Evolutionary conservation across 2,329 filamentous ascomycete genomes (phyloP).

Genomic region (Nigrospora osmanthi): DNA sequence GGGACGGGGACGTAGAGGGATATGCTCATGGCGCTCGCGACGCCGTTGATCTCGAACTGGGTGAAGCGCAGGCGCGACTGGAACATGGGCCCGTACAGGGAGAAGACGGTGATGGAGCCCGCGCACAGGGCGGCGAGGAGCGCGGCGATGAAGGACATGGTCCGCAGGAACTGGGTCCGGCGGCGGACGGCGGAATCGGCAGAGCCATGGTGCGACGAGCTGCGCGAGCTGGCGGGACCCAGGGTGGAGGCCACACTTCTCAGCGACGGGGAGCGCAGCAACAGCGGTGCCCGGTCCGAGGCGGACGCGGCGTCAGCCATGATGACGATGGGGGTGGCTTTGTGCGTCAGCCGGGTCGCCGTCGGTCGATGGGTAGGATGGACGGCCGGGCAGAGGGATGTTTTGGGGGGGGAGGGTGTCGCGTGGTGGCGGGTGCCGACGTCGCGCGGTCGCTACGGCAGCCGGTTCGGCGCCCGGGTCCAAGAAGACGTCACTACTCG

Average conservation of each 20-base stretch:
- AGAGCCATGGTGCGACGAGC: constrained; percentile 18
- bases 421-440: too few relatives aligned
- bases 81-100: constrained; percentile 86
- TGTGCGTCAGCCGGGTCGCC: too few relatives aligned
- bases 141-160: constrained; percentile 44
- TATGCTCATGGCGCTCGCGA: constrained; percentile 80
- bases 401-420: too few relatives aligned
- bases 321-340: too few relatives aligned
- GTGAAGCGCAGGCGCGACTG: constrained; percentile 80
- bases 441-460: too few relatives aligned
- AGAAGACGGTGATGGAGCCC: constrained; percentile 88
- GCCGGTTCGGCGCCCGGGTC: too few relatives aligned
- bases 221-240: constrained; percentile 16
- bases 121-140: constrained; percentile 63
- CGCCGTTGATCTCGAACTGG: constrained; percentile 83
- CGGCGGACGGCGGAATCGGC: constrained; percentile 9
- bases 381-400: too few relatives aligned
- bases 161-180: constrained; percentile 22
- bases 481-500: too few relatives aligned
- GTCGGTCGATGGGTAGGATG: too few relatives aligned
- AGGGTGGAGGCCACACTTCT: constrained; percentile 13
- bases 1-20: constrained; percentile 91
- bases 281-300: constrained; percentile 8
- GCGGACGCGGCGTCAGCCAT: too few relatives aligned
- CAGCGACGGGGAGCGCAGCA: constrained; percentile 15